Evolutionary conservation across 2,329 filamentous ascomycete genomes (phyloP), one percentile per base, ranked within the genome.

Genomic region (Aureobasidium mangrovei): DNA sequence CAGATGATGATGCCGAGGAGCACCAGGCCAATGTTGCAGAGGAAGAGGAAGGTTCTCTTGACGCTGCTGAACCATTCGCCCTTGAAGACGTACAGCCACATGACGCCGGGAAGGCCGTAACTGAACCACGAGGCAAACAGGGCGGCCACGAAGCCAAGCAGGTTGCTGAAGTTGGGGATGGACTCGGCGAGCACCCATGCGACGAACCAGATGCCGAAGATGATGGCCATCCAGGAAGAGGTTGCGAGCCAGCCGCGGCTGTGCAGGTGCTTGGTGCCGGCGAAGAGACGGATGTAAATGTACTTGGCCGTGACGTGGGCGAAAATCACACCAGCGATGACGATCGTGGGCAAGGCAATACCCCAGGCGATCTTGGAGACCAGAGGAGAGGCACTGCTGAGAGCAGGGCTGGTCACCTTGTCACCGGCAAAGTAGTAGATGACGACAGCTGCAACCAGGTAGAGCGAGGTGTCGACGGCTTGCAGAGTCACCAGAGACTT

Each of bases 251-350:
- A 45, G 31, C 63, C 56, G 57, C 64, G 61, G 64, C 65, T 58
- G 65, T 67, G 57, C 62, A 72, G 56, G 65, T 69, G 60, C 62
- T 79, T 74, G 4, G 79, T 83, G 44, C 78, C 77, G 18, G 75
- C 71, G 69, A 84, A 85, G n/a, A 85, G 63, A 18, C 83, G 77
- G 3, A 81, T 69, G 62, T 85, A 87, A 57, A 87, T 72, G 62
- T 84, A 85, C 60, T 85, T 85, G 53, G 75, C 75, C 1, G 81
- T 56, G 2, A 87, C 80, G 57, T 84, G 80, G 12, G 78, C 83
- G 63, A 85, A 83, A 58, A 88, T 84, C 5, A 86, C 83, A 53
- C 84, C 85, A 0, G 84, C 82, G 47, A 88, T 80, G 49, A 87
- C 72, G 53, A 87, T 87, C 29, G 85, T 87, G 6, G 84, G 84